Evolutionary conservation across 2,329 filamentous ascomycete genomes (phyloP).

Genomic region (Ophiostoma tasmaniense): DNA sequence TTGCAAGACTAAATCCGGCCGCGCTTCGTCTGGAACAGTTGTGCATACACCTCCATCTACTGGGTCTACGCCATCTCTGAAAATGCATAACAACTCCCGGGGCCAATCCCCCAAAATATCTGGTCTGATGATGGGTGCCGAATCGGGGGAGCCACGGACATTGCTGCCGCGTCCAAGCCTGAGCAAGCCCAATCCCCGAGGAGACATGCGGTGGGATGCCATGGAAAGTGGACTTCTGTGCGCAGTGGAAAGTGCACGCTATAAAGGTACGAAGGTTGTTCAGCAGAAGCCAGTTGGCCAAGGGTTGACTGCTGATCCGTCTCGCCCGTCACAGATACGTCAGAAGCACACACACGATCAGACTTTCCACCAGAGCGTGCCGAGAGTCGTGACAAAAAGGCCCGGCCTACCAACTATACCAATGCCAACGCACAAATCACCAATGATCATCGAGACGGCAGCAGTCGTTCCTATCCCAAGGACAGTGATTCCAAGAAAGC

Average conservation of each 20-base stretch:
- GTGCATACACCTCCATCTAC: conserved; percentile 28
- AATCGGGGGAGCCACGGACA: background rate
- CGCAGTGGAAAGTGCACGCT: background rate
- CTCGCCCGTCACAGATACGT: background rate
- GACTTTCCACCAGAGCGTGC: background rate
- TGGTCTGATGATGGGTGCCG: background rate
- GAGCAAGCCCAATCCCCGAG: conserved; percentile 8
- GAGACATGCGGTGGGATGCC: conserved; percentile 5
- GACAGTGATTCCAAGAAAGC: background rate
- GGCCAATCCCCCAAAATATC: background rate
- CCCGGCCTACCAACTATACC: background rate
- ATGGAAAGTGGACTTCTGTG: background rate
- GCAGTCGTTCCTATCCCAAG: background rate
- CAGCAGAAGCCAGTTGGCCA: background rate
- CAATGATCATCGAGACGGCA: background rate
- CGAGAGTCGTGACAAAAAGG: too few species aligned
- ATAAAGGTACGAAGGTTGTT: background rate
- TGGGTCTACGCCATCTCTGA: background rate
- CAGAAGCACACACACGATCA: background rate
- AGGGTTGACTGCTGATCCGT: background rate
- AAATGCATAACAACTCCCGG: background rate
- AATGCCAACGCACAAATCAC: background rate
- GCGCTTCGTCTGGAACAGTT: conserved; percentile 32
- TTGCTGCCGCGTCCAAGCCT: conserved; percentile 9
- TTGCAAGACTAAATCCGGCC: background rate